Conservation (phyloP, 2,329 filamentous ascomycete genomes). For the Colletotrichum sp. region DNA sequence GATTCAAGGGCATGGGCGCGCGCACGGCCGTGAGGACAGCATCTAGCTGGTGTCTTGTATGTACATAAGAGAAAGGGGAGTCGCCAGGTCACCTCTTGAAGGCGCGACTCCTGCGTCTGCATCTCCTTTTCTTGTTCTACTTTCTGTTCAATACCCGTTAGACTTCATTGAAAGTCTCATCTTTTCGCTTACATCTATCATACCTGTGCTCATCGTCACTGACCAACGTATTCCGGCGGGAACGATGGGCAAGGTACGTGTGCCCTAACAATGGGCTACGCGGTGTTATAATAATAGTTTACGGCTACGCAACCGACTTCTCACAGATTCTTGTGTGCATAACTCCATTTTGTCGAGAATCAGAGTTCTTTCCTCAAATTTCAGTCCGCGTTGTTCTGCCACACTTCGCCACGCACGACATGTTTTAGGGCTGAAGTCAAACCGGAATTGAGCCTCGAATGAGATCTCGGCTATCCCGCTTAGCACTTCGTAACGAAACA, state of each 20-base stretch:
- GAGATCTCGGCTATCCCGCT: neutral
- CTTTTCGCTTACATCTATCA: too few species aligned
- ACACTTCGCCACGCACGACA: neutral
- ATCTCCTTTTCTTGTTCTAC: neutral
- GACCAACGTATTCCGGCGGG: too few species aligned
- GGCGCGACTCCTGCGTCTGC: neutral
- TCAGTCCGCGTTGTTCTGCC: neutral
- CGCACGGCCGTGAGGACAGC: constrained; percentile 20
- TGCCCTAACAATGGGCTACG: neutral
- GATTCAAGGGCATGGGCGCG: constrained; percentile 21
- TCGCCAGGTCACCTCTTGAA: neutral
- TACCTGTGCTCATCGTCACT: too few species aligned
- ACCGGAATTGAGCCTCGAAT: neutral
- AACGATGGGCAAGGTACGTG: too few species aligned
- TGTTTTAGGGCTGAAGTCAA: neutral
- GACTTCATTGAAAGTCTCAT: neutral
- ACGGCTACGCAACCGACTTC: neutral
- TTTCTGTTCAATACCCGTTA: neutral
- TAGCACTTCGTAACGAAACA: neutral
- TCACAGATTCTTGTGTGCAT: neutral
- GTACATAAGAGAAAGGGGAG: constrained; percentile 1
- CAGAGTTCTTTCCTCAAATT: neutral
- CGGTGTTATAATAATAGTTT: neutral
- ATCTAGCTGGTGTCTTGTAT: constrained; percentile 12
- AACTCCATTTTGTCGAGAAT: neutral